phyloP scores from a whole-genome alignment of 192 early-diverging fungal species.

The Linnemannia hyalina region DNA sequence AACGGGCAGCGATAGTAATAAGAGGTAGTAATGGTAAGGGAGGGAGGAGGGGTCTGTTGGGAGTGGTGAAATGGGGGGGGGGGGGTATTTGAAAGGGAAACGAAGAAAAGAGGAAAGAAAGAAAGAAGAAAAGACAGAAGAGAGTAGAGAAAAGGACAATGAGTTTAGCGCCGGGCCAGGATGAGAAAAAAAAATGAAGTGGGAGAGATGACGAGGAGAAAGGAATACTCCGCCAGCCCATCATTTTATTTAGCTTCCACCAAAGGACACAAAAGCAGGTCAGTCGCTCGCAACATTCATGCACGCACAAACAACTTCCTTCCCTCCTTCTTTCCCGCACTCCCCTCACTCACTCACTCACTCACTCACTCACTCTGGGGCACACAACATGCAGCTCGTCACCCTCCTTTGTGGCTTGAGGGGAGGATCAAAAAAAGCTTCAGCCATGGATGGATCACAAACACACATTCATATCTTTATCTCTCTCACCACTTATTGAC shows the following conservation, averaged over 20 bases:
- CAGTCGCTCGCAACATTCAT: background rate
- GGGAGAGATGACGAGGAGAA: constrained; percentile 1
- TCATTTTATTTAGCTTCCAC: background rate
- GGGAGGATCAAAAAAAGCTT: background rate
- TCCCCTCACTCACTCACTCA: too few relatives aligned
- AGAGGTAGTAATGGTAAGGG: background rate
- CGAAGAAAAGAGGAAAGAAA: background rate
- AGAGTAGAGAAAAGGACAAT: too few relatives aligned
- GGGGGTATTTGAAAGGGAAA: background rate
- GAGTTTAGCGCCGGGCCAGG: background rate
- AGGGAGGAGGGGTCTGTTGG: background rate
- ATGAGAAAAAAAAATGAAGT: background rate
- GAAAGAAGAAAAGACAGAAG: background rate
- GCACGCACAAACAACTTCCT: background rate
- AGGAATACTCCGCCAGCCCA: background rate
- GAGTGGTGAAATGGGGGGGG: background rate
- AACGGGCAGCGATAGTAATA: background rate
- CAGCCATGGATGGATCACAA: background rate
- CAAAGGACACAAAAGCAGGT: background rate
- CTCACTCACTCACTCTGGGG: background rate
- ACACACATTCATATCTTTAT: too few relatives aligned
- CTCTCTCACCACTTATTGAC: too few relatives aligned
- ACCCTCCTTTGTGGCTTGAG: background rate
- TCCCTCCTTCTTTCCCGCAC: too few relatives aligned
- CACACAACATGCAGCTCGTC: background rate